Base-by-base conservation (phyloP, 805 yeast genomes). In the Candida maltosa region DNA sequence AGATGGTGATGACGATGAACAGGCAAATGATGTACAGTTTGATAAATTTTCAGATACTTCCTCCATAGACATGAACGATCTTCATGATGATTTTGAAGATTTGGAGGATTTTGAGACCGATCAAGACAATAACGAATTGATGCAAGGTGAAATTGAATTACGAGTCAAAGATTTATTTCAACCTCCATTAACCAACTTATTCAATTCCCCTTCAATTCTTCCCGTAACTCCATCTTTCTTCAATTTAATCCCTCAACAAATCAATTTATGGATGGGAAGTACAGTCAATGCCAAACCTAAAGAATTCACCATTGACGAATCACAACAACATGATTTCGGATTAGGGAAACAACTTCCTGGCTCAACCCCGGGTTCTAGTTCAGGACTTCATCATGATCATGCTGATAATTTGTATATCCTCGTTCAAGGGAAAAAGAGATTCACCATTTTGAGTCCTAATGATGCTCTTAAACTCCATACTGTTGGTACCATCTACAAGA, bases 371-470 rank as follows among this genome's bases (percentile, higher is more conserved):
- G 83, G 82, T 2, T 65, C 79, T 1, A 80, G 87, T 0, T 80
- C 88, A 1, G 91, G 91, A 0, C 58, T 83, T 9, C 91, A 83
- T 47, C 91, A 83, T 52, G 91, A 83, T 52, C 89, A 83, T 56
- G 86, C 89, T 2, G 89, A 83, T 50, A 83, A 83, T 48, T 58
- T 83, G 23, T 83, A 83, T 51, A 64, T 83, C 4, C 74, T 83
- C 2, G 50, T 77, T 1, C 57, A 68, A 18, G 93, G 91, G 0
- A 50, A 46, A 6, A 83, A 83, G 47, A 52, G 88, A 40, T 83
- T 83, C 53, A 82, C 89, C 0, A 47, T 83, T 5, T 81, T 70
- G 48, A 64, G 80, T 4, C 91, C 93, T 1, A 60, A 61, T 17
- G 84, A 78, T 47, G 87, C 82, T 0, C 54, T 54, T 2, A 69